Conservation (phyloP, 1,284 basidiomycete genomes). For the Crucibulum parvulum region DNA sequence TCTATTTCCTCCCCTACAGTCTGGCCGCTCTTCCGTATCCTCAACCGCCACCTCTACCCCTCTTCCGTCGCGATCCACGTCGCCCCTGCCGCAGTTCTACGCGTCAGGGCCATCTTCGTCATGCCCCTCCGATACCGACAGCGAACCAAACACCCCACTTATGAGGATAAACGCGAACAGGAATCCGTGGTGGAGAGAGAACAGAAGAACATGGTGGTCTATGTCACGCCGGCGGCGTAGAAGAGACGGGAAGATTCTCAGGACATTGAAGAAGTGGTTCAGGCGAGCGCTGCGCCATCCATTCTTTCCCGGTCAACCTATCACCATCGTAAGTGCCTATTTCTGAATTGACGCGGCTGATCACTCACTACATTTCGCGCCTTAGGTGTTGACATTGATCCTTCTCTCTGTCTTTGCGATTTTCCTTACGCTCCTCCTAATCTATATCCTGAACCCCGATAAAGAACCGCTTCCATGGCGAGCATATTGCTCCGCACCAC, state of each 20-base stretch:
- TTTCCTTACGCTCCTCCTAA: constrained; percentile 82
- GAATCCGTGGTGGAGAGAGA: constrained; percentile 49
- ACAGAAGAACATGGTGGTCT: constrained; percentile 59
- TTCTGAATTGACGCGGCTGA: constrained; percentile 2
- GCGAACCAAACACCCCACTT: constrained; percentile 63
- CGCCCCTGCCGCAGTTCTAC: constrained; percentile 53
- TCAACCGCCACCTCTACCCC: constrained; percentile 50
- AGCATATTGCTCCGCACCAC: constrained; percentile 82
- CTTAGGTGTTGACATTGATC: constrained; percentile 74
- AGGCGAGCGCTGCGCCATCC: constrained; percentile 73
- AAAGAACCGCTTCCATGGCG: constrained; percentile 95
- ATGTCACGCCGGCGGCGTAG: constrained; percentile 46
- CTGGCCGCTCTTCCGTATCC: constrained; percentile 45
- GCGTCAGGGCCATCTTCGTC: constrained; percentile 55
- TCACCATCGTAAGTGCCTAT: constrained; percentile 71
- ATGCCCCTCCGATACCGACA: constrained; percentile 70
- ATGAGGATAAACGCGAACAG: constrained; percentile 42
- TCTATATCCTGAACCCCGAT: constrained; percentile 95
- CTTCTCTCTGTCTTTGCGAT: constrained; percentile 78
- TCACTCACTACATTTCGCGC: constrained; percentile 14
- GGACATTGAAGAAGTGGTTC: constrained; percentile 59
- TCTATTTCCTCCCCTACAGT: constrained; percentile 39
- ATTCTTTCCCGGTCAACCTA: constrained; percentile 80
- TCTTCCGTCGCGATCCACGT: constrained; percentile 51
- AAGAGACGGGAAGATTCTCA: constrained; percentile 46